Percentiles rank a stretch among this genome's conserved stretches.
Conservation (phyloP, 2,329 filamentous ascomycete species). For the Fusarium sp. region DNA sequence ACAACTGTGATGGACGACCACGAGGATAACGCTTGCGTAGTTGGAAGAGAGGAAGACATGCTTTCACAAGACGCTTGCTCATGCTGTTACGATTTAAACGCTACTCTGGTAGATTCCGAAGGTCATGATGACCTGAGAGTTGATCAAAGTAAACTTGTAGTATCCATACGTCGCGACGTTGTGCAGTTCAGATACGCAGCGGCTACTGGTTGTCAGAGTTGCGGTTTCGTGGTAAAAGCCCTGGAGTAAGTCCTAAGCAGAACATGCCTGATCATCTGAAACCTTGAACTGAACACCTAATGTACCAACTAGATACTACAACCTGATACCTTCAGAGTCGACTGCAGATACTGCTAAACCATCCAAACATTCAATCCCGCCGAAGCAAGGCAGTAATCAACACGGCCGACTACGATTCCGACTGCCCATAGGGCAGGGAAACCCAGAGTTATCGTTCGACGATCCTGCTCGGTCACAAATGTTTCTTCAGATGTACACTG, state of each 20-base stretch:
- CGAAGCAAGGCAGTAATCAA: background rate
- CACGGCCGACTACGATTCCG: background rate
- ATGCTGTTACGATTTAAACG: constrained; percentile 28
- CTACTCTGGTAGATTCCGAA: background rate
- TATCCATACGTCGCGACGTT: constrained; percentile 4
- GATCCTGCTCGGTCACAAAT: background rate
- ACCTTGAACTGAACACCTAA: background rate
- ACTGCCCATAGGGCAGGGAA: constrained; percentile 25
- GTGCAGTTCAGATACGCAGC: constrained; percentile 3
- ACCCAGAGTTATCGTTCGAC: constrained; percentile 27
- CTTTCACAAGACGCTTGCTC: background rate
- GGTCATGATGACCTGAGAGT: constrained; percentile 8
- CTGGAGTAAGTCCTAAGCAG: background rate
- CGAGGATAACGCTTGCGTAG: background rate
- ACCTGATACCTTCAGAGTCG: background rate
- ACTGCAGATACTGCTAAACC: too few species aligned
- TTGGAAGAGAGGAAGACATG: too few species aligned
- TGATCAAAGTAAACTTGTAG: background rate
- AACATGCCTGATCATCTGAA: too few species aligned
- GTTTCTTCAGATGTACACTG: constrained; percentile 28
- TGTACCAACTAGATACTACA: background rate
- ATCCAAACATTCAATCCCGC: too few species aligned
- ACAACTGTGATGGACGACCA: background rate
- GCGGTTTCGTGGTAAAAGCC: constrained; percentile 17
- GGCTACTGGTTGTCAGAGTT: constrained; percentile 18